phyloP scores from a whole-genome alignment of 1,284 basidiomycete genomes.

The Jaminaea rosea region DNA sequence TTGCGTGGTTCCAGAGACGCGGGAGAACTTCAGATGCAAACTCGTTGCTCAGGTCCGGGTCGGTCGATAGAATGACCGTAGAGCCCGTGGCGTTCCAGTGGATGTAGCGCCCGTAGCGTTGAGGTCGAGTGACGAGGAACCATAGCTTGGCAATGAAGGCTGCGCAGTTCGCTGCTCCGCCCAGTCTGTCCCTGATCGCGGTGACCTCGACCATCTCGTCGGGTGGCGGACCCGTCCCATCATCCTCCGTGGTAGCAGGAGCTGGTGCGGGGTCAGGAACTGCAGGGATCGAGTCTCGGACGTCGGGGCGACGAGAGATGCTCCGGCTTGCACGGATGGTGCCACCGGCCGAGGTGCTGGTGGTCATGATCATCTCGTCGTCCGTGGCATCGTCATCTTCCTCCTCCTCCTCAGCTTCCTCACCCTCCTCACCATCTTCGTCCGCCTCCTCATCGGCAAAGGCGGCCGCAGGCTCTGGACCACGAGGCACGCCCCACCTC shows the following conservation, averaged over 20 bases:
- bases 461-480: not conserved
- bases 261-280: no score
- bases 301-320: no score
- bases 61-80: slow-evolving; percentile 42
- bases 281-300: no score
- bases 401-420: slow-evolving; percentile 4
- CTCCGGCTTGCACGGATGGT: no score
- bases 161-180: slow-evolving; percentile 44
- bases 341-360: not conserved
- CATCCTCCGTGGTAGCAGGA: slow-evolving; percentile 4
- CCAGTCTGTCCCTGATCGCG: slow-evolving; percentile 42
- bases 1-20: slow-evolving; percentile 45
- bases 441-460: no score
- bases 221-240: slow-evolving; percentile 4
- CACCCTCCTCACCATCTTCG: slow-evolving; percentile 4
- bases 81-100: slow-evolving; percentile 23
- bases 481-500: not conserved
- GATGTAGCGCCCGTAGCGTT: slow-evolving; percentile 17
- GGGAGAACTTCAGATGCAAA: slow-evolving; percentile 43
- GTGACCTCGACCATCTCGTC: slow-evolving; percentile 41
- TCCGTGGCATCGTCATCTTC: slow-evolving; percentile 44
- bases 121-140: slow-evolving; percentile 46
- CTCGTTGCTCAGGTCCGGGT: slow-evolving; percentile 39
- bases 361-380: slow-evolving; percentile 30
- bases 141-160: slow-evolving; percentile 47